Conservation (phyloP, 805 yeast genomes). For the Metschnikowia anglica region DNA sequence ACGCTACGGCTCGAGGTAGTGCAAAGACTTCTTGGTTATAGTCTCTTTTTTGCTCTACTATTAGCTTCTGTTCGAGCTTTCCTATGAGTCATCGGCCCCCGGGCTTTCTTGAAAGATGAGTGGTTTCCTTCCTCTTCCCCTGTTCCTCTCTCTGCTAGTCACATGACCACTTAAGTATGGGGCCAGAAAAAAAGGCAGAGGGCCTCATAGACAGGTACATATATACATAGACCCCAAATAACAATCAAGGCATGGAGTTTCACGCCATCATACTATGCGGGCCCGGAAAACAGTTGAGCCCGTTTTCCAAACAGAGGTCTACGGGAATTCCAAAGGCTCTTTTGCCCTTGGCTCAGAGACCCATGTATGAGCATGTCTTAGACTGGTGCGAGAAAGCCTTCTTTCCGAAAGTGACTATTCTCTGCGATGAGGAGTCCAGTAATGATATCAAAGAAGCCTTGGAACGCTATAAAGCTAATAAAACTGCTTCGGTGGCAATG, state of each 20-base stretch:
- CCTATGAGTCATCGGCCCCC: too few relatives aligned
- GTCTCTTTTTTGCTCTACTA: too few relatives aligned
- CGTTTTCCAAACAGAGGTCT: slow-evolving; percentile 62
- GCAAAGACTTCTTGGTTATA: too few relatives aligned
- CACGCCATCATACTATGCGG: slow-evolving; percentile 93
- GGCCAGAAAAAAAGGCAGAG: too few relatives aligned
- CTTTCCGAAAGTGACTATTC: slow-evolving; percentile 67
- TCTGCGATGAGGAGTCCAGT: slow-evolving; percentile 49
- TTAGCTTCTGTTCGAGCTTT: too few relatives aligned
- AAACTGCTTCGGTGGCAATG: slow-evolving; percentile 26
- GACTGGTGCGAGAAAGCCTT: slow-evolving; percentile 92
- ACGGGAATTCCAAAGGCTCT: slow-evolving; percentile 80
- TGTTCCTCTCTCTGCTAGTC: too few relatives aligned
- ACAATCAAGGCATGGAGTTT: slow-evolving; percentile 63
- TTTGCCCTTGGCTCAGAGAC: slow-evolving; percentile 84
- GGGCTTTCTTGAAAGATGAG: too few relatives aligned
- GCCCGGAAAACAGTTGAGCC: slow-evolving; percentile 67
- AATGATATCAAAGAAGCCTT: slow-evolving; percentile 51
- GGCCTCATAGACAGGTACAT: too few relatives aligned
- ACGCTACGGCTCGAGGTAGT: too few relatives aligned
- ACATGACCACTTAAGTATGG: too few relatives aligned
- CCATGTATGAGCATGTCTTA: slow-evolving; percentile 82
- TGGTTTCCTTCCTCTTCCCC: too few relatives aligned
- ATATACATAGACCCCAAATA: background rate
- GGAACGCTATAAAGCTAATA: slow-evolving; percentile 42